These are phyloP conservation scores for Tetracladium setigerum DNA, from an alignment of 495 filamentous ascomycete species.

Conservation along the genomic window DNA sequence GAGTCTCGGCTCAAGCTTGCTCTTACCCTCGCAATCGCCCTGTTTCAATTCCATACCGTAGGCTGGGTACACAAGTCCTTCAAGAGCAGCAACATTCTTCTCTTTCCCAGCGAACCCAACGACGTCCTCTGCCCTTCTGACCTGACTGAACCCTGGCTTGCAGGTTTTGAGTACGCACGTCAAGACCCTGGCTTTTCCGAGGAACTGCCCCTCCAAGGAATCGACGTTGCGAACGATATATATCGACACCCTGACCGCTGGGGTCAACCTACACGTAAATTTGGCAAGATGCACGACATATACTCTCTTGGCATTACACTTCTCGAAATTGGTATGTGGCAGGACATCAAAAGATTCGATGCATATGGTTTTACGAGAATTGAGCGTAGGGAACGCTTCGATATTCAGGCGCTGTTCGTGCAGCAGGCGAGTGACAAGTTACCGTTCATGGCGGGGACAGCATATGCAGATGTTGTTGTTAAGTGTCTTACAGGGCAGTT, in stretches of 20 bases:
- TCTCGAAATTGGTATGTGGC: conserved; percentile 54
- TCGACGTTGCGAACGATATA: conserved; percentile 18
- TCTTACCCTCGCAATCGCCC: conserved; percentile 14
- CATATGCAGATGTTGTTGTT: conserved; percentile 24
- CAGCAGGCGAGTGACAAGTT: conserved; percentile 23
- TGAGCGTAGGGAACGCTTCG: conserved; percentile 19
- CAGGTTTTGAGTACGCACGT: conserved; percentile 27
- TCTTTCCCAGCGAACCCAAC: conserved; percentile 19
- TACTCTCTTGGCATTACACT: conserved; percentile 55
- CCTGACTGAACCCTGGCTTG: conserved; percentile 22
- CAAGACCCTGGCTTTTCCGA: conserved; percentile 20
- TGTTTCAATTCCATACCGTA: conserved; percentile 25
- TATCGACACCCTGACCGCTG: conserved; percentile 27
- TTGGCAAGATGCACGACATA: conserved; percentile 45
- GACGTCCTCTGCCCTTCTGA: conserved; percentile 1
- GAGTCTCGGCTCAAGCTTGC: conserved; percentile 23
- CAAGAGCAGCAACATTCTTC: conserved; percentile 26
- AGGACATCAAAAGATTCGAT: conserved; percentile 26
- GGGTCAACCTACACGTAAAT: conserved; percentile 18
- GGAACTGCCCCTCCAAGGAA: conserved; percentile 17
- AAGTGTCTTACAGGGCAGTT: conserved; percentile 25
- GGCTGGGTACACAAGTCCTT: conserved; percentile 29
- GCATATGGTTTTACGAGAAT: conserved; percentile 26
- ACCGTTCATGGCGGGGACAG: conserved; percentile 23
- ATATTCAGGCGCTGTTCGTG: conserved; percentile 22